Base-by-base conservation (phyloP, 352 stramenopile species). In the Pythium plurisporium region DNA sequence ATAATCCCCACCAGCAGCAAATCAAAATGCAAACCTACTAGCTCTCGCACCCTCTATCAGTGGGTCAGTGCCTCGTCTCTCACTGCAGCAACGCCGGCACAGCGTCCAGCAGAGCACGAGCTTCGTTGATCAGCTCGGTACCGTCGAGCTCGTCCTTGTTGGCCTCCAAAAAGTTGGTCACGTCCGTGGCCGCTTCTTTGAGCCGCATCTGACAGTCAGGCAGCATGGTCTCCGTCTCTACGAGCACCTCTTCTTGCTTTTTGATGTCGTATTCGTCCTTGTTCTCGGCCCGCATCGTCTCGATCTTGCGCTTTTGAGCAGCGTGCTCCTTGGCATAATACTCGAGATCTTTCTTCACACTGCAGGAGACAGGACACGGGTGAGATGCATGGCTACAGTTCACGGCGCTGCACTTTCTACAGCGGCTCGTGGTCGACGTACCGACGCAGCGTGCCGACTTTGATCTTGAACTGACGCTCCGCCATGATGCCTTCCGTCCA, bases 221-320 rank as follows among this genome's bases (percentile, higher is more conserved):
- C 30, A 90, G 65, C 82, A 92, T 92, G 9, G 66, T 87, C 67
- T 90, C 79, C 22, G 79, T 90, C 69, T 92, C 82, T 30, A 86
- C 69, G 23, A 89, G 70, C 56, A 92, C 82, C 49, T 92, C 79
- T 53, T 90, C 74, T 55, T 92, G 82, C 53, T 92, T 92, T 34
- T 77, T 79, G 57, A 92, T 74, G 59, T 90, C 79, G 61, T 90
- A 65, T 59, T 89, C 79, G 67, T 90, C 82, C 37, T 67, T 72
- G 8, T 41, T 25, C 19, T 81, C 78, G 14, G 51, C 50, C 52
- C 82, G 79, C 82, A 92, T 89, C 40, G 68, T 64, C 12, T 79
- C 80, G 52, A 92, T 85, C 65, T 83, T 83, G 19, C 37, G 41
- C 44, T 65, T 55, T 50, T 92, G 82, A 8, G 74, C 59, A 9